These are phyloP conservation scores for Veloporphyrellus conicus DNA, from an alignment of 1,284 basidiomycete species.

Conservation along the genomic window DNA sequence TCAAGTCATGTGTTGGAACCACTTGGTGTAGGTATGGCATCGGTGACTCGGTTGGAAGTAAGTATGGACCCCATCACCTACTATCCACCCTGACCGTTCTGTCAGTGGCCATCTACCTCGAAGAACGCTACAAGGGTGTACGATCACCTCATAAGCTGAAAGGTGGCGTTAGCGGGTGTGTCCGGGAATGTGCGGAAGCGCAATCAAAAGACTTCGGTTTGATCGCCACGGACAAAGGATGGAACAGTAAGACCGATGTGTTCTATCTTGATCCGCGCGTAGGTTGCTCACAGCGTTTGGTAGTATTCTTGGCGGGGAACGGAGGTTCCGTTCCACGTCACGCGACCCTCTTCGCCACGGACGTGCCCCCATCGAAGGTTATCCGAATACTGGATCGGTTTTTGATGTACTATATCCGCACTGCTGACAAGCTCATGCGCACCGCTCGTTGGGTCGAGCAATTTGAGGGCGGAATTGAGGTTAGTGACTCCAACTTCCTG, in stretches of 20 bases:
- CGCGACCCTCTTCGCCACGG: slow-evolving; percentile 46
- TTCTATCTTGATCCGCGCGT: no score
- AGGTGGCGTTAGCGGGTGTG: slow-evolving; percentile 74
- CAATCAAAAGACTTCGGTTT: slow-evolving; percentile 75
- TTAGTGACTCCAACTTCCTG: no score
- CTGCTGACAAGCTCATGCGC: slow-evolving; percentile 64
- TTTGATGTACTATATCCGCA: slow-evolving; percentile 69
- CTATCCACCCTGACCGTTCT: no score
- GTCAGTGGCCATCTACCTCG: slow-evolving; percentile 65
- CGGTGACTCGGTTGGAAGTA: slow-evolving; percentile 67
- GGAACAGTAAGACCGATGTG: slow-evolving; percentile 60
- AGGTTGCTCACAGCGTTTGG: slow-evolving; percentile 10
- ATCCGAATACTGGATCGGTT: slow-evolving; percentile 67
- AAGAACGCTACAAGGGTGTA: slow-evolving; percentile 71
- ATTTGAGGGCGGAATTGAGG: slow-evolving; percentile 68
- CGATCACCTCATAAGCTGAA: slow-evolving; percentile 75
- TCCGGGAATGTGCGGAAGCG: slow-evolving; percentile 74
- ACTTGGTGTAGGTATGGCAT: slow-evolving; percentile 75
- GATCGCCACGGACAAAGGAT: slow-evolving; percentile 75
- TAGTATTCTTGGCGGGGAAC: slow-evolving; percentile 71
- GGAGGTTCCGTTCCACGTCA: slow-evolving; percentile 68
- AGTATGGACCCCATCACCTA: no score
- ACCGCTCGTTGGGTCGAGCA: slow-evolving; percentile 76
- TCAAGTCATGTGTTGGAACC: slow-evolving; percentile 57
- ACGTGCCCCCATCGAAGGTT: slow-evolving; percentile 61